Conservation (phyloP, 1,139 yeast species). For the Kodamaea sp. region DNA sequence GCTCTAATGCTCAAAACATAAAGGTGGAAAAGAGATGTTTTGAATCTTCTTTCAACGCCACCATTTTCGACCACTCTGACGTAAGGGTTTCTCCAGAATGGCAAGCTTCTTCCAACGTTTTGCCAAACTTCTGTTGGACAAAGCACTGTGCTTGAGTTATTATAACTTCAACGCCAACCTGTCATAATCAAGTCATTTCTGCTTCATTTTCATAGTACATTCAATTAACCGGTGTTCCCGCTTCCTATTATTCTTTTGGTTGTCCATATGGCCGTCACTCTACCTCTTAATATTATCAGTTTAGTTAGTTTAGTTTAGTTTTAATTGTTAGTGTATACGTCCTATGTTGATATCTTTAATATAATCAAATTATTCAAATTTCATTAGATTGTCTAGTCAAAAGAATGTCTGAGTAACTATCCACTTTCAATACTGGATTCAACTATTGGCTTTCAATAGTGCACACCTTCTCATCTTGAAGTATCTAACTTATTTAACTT, state of each 20-base stretch:
- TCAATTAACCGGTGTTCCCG: constrained; percentile 3
- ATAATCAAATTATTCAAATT: too few species aligned
- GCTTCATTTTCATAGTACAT: background rate
- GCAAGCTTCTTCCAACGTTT: constrained; percentile 19
- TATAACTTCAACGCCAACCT: background rate
- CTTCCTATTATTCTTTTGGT: background rate
- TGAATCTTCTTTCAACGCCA: constrained; percentile 12
- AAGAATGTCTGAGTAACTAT: too few species aligned
- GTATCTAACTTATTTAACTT: too few species aligned
- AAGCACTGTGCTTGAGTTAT: constrained; percentile 7
- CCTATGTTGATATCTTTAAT: too few species aligned
- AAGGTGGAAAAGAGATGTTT: constrained; percentile 10
- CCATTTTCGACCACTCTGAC: constrained; percentile 17
- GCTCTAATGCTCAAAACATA: constrained; percentile 6
- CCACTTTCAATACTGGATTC: too few species aligned
- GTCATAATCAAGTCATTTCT: background rate
- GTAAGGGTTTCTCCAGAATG: constrained; percentile 18
- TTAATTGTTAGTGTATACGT: constrained; percentile 10
- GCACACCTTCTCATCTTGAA: too few species aligned
- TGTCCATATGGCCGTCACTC: background rate
- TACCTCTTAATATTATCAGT: constrained; percentile 1
- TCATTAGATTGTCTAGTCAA: too few species aligned
- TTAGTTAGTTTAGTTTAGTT: constrained; percentile 11
- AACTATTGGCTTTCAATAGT: too few species aligned
- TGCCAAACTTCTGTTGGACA: constrained; percentile 35